These are phyloP conservation scores for Leccinum obscurum DNA, from an alignment of 768 basidiomycete genomes.

Conservation along the genomic window DNA sequence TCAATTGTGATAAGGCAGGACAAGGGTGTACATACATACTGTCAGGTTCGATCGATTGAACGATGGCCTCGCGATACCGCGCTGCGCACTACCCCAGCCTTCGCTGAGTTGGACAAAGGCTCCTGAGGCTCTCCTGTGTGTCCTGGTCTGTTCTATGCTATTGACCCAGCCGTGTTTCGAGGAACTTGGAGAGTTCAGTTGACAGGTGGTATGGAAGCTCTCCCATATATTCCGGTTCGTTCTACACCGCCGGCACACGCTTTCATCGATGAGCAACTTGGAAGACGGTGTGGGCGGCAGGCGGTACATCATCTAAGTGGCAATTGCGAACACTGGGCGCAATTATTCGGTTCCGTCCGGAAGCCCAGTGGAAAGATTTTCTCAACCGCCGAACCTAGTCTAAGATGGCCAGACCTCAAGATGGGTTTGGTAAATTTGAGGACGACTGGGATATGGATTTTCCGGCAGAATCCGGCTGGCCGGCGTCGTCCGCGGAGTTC, in stretches of 20 bases:
- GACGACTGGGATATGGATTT: no score
- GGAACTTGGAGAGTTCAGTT: not conserved
- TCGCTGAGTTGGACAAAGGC: not conserved
- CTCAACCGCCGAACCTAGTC: no score
- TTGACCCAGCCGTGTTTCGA: not conserved
- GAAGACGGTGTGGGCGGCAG: not conserved
- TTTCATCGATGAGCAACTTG: not conserved
- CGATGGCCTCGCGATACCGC: not conserved
- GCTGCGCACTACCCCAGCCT: not conserved
- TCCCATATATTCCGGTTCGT: not conserved
- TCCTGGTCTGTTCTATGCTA: not conserved
- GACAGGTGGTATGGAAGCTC: not conserved
- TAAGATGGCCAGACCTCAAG: no score
- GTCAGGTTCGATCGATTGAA: not conserved
- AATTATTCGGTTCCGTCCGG: no score
- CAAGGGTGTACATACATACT: constrained; percentile 2
- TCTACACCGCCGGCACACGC: not conserved
- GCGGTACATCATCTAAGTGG: no score
- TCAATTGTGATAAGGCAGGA: not conserved
- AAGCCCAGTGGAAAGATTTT: no score
- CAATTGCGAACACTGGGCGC: no score
- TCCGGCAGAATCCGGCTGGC: no score
- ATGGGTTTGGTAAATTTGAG: no score
- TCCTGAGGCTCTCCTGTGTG: not conserved
- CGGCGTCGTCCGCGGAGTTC: no score